Conservation (phyloP, 1,284 basidiomycete species). For the Heliocybe sulcata region DNA sequence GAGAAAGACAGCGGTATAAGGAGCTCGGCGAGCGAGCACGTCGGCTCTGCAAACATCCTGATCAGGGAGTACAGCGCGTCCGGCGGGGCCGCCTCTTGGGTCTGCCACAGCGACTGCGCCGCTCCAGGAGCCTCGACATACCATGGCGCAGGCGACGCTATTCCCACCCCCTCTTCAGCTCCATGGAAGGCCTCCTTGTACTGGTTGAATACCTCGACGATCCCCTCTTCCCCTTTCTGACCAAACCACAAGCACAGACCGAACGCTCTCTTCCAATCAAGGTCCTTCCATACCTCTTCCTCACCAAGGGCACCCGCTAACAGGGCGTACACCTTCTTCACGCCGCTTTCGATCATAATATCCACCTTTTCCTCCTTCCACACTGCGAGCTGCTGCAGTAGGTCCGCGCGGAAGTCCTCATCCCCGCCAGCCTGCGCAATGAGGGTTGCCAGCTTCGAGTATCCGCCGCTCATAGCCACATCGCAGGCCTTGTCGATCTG, state of each 20-base stretch:
- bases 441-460: conserved; percentile 87
- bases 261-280: conserved; percentile 96
- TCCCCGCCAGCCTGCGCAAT: conserved; percentile 87
- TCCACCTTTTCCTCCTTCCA: conserved; percentile 83
- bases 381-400: conserved; percentile 72
- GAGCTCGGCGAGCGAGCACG: conserved; percentile 54
- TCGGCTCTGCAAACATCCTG: conserved; percentile 66
- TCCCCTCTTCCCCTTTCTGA: conserved; percentile 63
- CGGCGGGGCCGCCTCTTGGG: conserved; percentile 27
- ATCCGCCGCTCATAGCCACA: conserved; percentile 69
- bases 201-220: conserved; percentile 61
- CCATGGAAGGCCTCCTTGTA: conserved; percentile 54
- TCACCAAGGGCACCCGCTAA: conserved; percentile 76
- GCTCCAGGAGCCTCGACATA: conserved; percentile 36
- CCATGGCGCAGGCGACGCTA: conserved; percentile 68
- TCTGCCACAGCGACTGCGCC: conserved; percentile 26
- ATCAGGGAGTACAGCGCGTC: conserved; percentile 87
- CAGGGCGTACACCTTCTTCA: conserved; percentile 81
- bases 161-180: background rate
- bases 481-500: conserved; percentile 83
- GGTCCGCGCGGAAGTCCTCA: conserved; percentile 66
- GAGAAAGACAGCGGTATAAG: conserved; percentile 71
- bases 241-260: conserved; percentile 92
- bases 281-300: conserved; percentile 65
- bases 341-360: conserved; percentile 59